Evolutionary conservation across 495 filamentous ascomycete species (phyloP), one percentile per base, ranked within the genome.

Genomic region (Neurospora tetraspora): DNA sequence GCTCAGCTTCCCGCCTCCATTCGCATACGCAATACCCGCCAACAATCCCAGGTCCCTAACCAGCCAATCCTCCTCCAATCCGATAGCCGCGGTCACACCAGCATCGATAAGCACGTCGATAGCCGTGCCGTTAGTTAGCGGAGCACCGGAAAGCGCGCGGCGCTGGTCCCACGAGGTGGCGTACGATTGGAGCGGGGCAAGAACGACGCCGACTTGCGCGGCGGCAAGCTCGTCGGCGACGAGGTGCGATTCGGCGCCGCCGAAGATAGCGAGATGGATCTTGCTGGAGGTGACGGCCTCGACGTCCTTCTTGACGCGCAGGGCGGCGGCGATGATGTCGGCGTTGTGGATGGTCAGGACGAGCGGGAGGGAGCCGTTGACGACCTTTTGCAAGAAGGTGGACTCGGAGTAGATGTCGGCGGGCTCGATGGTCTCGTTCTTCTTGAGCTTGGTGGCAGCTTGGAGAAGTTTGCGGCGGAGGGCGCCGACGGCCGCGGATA

Each of bases 91-190:
- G 7, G 73, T 68, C 2, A 88, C 86, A 10, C 83, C 78, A 38
- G 86, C 86, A 38, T 83, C 81, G 1, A 85, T 38, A 5, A 88
- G 81, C 18, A 47, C 39, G 59, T 86, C 84, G 7, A 88, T 77
- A 1, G 79, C 80, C 9, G 86, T 88, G 5, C 83, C 86, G 69
- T 86, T 86, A 11, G 83, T 86, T 2, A 88, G 82, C 18, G 86
- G 86, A 2, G 86, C 85, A 3, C 86, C 86, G 0, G 83, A 80
- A 31, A 86, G 77, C 4, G 83, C 80, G 8, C 85, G 80, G 3
- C 82, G 81, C 72, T 86, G 80, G 69, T 87, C 86, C 85, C 86
- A 88, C 0, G 71, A 65, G 3, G 38, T 76, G 11, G 81, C 80
- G 72, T 82, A 85, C 1, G 83, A 82, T 39, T 81, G 79, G 14